Base-by-base conservation (phyloP, 1,284 basidiomycete genomes). In the Malassezia equina region DNA sequence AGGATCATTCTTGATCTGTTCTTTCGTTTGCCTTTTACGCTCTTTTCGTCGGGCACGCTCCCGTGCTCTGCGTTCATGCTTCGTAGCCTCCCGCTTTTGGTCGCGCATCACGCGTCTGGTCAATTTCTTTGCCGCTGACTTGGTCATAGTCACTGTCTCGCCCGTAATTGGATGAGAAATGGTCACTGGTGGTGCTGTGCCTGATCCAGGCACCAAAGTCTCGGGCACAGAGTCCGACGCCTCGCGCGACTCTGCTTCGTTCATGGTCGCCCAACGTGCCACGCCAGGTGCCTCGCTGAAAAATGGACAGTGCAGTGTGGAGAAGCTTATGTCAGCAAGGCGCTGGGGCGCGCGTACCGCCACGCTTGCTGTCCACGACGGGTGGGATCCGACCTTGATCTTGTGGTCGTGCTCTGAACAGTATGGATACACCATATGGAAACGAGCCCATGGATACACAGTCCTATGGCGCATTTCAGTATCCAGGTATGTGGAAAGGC, bases 91-190 rank as follows among this genome's bases (percentile, higher is more conserved):
- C 59, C 81, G 75, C 25, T 79, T 79, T 47, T 85, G 83, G 13
- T 82, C 39, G 36, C 55, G 55, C 27, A 17, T 12, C 25, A 36
- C 49, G 21, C 55, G 81, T 66, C 81, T 85, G 4, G 82, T 83
- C 2, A 83, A 81, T 66, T 82, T 85, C 75, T 90, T 90, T 67
- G 83, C 80, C 0, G 87, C 86, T 17, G 82, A 86, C 75, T 90
- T 90, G 40, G 86, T 88, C 58, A 67, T 59, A 52, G 56, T 1
- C 45, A 62, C 25, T 31, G 29, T 27, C 15, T 49, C 29, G 4
- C 53, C 53, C 4, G 53, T 49, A 32, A 28, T 23, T n/a, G 53
- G 53, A 27, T 55, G 47, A 1, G 12, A 24, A 19, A 55, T 32
- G 6, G 21, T 24, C 1, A 55, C 60, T 7, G 55, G 49, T 7